Percentiles rank a stretch among this genome's conserved stretches.
Evolutionary conservation across 768 basidiomycete genomes (phyloP).

Genomic region (Phylloporus arenicola): DNA sequence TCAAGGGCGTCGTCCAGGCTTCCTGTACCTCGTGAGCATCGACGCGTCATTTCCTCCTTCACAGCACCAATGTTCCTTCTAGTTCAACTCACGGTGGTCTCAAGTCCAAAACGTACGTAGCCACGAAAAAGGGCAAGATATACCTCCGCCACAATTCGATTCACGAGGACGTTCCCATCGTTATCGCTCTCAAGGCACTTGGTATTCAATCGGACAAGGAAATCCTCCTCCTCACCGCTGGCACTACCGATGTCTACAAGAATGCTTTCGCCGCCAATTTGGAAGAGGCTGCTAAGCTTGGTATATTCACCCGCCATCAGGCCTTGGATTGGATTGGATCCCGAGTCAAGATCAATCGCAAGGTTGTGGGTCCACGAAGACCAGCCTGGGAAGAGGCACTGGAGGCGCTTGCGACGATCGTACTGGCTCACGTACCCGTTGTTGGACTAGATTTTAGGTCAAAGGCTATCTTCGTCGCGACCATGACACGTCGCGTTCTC

Average conservation of each 20-base stretch:
- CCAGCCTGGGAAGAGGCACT: slow-evolving; percentile 93
- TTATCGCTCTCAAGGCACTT: slow-evolving; percentile 92
- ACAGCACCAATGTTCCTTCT: slow-evolving; percentile 3
- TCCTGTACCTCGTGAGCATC: slow-evolving; percentile 88
- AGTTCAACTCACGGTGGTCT: slow-evolving; percentile 79
- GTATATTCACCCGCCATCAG: slow-evolving; percentile 87
- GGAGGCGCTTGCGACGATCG: slow-evolving; percentile 95
- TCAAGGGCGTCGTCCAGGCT: slow-evolving; percentile 87
- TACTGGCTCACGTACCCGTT: slow-evolving; percentile 94
- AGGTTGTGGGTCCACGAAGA: slow-evolving; percentile 73
- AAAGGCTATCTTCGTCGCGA: slow-evolving; percentile 95
- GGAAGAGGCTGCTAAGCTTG: slow-evolving; percentile 90
- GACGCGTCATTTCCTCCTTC: slow-evolving; percentile 4
- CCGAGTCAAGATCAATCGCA: slow-evolving; percentile 84
- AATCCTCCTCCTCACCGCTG: slow-evolving; percentile 89
- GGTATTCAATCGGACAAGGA: slow-evolving; percentile 98
- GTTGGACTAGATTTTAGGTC: slow-evolving; percentile 81
- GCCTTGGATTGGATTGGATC: slow-evolving; percentile 92
- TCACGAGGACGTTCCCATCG: slow-evolving; percentile 95
- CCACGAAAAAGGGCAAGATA: slow-evolving; percentile 90
- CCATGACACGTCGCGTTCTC: slow-evolving; percentile 93
- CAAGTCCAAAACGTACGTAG: slow-evolving; percentile 97
- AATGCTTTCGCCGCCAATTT: slow-evolving; percentile 83
- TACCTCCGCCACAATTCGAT: slow-evolving; percentile 97
- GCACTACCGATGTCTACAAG: slow-evolving; percentile 85